Conservation (phyloP, 169 alveolate genomes). For the Cryptosporidium parvum region DNA sequence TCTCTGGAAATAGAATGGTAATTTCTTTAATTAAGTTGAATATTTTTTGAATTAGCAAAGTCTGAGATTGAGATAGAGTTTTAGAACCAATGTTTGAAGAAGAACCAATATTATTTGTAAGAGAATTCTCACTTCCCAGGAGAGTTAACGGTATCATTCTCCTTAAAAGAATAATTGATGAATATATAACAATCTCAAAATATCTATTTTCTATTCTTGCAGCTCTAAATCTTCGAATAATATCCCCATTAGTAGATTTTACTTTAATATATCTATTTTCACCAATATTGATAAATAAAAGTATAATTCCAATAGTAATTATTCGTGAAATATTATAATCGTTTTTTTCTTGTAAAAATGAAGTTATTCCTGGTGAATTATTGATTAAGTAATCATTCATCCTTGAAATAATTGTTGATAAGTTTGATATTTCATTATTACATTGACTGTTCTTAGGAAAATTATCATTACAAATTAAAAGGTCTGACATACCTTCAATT, state of each 20-base stretch:
- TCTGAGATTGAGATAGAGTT: constrained; percentile 14
- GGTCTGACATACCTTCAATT: constrained; percentile 42
- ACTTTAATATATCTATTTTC: constrained; percentile 29
- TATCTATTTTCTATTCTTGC: constrained; percentile 3
- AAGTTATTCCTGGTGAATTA: constrained; percentile 6
- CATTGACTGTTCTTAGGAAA: neutral
- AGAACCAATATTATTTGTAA: neutral
- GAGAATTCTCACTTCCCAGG: neutral
- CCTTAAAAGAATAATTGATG: constrained; percentile 23
- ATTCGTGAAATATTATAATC: constrained; percentile 41
- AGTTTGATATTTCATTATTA: constrained; percentile 3
- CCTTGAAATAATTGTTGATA: constrained; percentile 12
- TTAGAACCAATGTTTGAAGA: constrained; percentile 1
- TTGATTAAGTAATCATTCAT: constrained; percentile 20
- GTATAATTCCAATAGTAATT: constrained; percentile 6
- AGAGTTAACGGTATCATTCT: constrained; percentile 25
- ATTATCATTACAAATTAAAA: constrained; percentile 7
- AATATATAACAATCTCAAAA: constrained; percentile 54
- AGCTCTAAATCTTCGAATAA: constrained; percentile 22
- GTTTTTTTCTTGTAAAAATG: neutral
- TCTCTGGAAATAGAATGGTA: constrained; percentile 25
- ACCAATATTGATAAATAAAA: constrained; percentile 43
- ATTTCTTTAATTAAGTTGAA: constrained; percentile 33
- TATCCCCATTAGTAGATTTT: neutral
- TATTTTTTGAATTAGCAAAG: constrained; percentile 1